Evolutionary conservation across 371 early-diverging fungal species (phyloP).

Genomic region (Mortierella sp.): DNA sequence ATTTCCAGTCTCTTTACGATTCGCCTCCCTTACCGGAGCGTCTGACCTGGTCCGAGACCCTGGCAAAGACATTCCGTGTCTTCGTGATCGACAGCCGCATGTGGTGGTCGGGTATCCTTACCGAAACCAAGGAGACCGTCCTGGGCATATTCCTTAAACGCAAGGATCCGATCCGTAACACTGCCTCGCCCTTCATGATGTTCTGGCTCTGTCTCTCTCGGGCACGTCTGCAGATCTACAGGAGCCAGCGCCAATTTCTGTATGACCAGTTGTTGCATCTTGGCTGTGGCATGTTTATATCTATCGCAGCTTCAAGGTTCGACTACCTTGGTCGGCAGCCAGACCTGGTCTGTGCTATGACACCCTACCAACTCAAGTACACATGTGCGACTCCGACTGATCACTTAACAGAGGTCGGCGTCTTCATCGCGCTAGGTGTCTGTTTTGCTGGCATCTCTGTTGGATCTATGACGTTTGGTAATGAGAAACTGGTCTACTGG

Average conservation of each 20-base stretch:
- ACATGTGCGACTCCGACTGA: constrained; percentile 42
- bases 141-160: constrained; percentile 37
- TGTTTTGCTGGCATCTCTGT: constrained; percentile 59
- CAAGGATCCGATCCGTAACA: constrained; percentile 58
- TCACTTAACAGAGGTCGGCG: constrained; percentile 48
- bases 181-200: constrained; percentile 50
- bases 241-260: constrained; percentile 57
- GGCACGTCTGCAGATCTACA: constrained; percentile 61
- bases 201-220: constrained; percentile 57
- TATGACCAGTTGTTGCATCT: constrained; percentile 66
- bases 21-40: constrained; percentile 40
- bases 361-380: constrained; percentile 54
- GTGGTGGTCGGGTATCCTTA: constrained; percentile 45
- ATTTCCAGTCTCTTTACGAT: constrained; percentile 38
- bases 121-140: constrained; percentile 44
- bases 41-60: constrained; percentile 21
- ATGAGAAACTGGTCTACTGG: constrained; percentile 64
- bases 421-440: constrained; percentile 57
- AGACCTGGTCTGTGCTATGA: constrained; percentile 51
- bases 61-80: constrained; percentile 20
- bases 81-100: constrained; percentile 43
- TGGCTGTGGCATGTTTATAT: constrained; percentile 60
- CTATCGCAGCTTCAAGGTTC: constrained; percentile 49
- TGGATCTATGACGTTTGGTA: constrained; percentile 47
- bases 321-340: constrained; percentile 61